phyloP scores from a whole-genome alignment of 2,329 filamentous ascomycete species.

The Cytospora piceae region DNA sequence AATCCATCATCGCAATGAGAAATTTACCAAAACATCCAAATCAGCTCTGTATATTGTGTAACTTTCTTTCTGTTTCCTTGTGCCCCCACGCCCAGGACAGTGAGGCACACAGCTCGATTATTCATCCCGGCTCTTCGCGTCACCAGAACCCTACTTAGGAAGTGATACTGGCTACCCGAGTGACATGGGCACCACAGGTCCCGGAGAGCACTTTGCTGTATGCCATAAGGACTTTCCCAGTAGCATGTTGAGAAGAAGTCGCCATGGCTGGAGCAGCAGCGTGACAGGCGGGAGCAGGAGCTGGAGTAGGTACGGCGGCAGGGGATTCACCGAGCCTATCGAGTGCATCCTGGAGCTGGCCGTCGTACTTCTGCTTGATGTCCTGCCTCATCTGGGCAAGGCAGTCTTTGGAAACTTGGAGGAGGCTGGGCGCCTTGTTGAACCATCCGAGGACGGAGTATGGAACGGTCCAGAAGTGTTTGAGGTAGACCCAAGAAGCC shows the following conservation, averaged over 20 bases:
- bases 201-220: background rate
- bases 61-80: no score
- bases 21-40: no score
- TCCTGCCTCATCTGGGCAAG: conserved; percentile 9
- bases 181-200: background rate
- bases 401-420: conserved; percentile 20
- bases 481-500: conserved; percentile 34
- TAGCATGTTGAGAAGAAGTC: background rate
- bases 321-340: background rate
- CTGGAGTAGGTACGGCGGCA: background rate
- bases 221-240: background rate
- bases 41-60: no score
- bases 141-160: background rate
- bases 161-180: background rate
- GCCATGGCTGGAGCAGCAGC: background rate
- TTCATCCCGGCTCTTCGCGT: background rate
- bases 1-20: no score
- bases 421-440: conserved; percentile 26
- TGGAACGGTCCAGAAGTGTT: conserved; percentile 31
- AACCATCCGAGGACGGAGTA: conserved; percentile 30
- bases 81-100: no score
- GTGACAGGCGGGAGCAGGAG: background rate
- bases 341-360: background rate
- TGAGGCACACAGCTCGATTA: no score
- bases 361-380: conserved; percentile 7